These are phyloP conservation scores for Huntiella omanensis DNA, from an alignment of 2,329 filamentous ascomycete species.

Conservation along the genomic window DNA sequence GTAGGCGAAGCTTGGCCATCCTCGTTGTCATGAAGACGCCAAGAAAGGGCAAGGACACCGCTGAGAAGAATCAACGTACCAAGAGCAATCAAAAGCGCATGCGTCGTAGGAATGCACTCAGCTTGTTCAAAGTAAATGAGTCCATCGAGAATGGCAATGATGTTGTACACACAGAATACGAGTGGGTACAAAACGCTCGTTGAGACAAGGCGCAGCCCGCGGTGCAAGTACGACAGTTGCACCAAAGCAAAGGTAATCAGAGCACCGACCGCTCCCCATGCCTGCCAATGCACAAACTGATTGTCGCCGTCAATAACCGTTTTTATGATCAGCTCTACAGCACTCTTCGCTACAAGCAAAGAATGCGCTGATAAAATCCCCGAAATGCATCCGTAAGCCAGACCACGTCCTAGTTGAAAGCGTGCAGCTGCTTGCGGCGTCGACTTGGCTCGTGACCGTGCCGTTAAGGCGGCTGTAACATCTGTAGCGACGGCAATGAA, in stretches of 20 bases:
- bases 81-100: conserved; percentile 65
- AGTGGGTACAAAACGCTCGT: conserved; percentile 92
- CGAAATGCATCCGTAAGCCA: conserved; percentile 76
- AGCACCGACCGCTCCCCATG: conserved; percentile 73
- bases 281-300: conserved; percentile 89
- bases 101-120: conserved; percentile 54
- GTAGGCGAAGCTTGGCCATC: conserved; percentile 24
- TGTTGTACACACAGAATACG: conserved; percentile 98
- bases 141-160: conserved; percentile 91
- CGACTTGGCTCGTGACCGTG: conserved; percentile 24
- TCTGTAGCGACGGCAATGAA: conserved; percentile 46
- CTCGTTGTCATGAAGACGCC: conserved; percentile 64
- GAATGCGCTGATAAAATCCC: conserved; percentile 89
- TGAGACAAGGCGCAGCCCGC: conserved; percentile 82
- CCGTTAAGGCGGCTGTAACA: conserved; percentile 31
- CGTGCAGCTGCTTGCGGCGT: conserved; percentile 28
- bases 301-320: conserved; percentile 75
- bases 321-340: conserved; percentile 77
- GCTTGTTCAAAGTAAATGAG: conserved; percentile 92
- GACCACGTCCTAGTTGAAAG: conserved; percentile 59
- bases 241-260: conserved; percentile 67
- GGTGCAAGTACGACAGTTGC: conserved; percentile 89
- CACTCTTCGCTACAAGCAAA: conserved; percentile 83
- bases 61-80: conserved; percentile 72
- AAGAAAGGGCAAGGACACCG: conserved; percentile 80